Evolutionary conservation across 2,329 filamentous ascomycete genomes (phyloP).

Genomic region (Trichophyton verrucosum): DNA sequence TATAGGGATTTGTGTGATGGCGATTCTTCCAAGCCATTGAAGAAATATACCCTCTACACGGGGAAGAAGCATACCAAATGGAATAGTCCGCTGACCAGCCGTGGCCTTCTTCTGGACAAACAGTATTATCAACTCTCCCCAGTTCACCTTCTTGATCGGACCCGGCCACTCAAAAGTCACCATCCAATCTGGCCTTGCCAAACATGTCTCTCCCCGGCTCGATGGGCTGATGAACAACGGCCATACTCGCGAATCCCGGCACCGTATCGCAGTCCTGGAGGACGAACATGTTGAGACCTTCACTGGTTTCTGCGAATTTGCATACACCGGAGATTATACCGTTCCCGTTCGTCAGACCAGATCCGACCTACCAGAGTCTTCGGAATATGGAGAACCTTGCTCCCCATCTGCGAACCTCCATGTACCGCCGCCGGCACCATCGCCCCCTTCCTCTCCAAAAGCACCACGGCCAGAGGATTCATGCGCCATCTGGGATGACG

Average conservation of each 20-base stretch:
- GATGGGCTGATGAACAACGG: constrained; percentile 36
- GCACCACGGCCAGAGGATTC: constrained; percentile 1
- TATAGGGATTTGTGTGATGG: not conserved
- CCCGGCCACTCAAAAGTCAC: constrained; percentile 35
- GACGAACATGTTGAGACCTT: constrained; percentile 40
- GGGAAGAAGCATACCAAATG: not conserved
- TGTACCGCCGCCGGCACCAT: constrained; percentile 22
- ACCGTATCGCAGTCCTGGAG: constrained; percentile 32
- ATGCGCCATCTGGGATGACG: constrained; percentile 6
- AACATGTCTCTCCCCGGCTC: constrained; percentile 33
- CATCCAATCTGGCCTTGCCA: constrained; percentile 35
- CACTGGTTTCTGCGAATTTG: constrained; percentile 38
- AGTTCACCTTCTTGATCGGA: constrained; percentile 37
- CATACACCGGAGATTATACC: constrained; percentile 38
- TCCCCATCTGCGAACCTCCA: constrained; percentile 9
- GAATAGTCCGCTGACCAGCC: constrained; percentile 14
- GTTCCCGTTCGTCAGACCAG: constrained; percentile 21
- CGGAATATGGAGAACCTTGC: constrained; percentile 4
- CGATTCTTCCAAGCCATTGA: not conserved
- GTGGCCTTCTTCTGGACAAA: constrained; percentile 11
- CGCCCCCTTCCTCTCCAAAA: constrained; percentile 17
- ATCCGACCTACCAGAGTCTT: not conserved
- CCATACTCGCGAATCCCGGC: constrained; percentile 33
- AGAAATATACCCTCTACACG: not conserved
- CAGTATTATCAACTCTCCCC: constrained; percentile 34